Conservation (phyloP, 495 filamentous ascomycete species). For the Trichoderma erinaceum region DNA sequence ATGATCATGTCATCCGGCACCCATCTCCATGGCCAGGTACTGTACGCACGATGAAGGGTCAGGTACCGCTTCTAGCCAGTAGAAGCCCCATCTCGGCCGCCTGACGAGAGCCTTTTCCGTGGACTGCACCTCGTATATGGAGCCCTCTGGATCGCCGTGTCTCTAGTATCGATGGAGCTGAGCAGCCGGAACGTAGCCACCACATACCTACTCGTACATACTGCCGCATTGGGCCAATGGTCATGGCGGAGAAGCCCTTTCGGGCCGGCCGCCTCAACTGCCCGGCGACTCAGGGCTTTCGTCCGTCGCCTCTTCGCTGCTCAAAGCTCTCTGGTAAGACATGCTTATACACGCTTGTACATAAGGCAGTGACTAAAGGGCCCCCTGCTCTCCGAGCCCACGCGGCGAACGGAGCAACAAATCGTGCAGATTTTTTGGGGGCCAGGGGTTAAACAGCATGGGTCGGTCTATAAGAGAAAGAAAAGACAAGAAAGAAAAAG, state of each 20-base stretch:
- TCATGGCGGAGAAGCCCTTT: slow-evolving; percentile 7
- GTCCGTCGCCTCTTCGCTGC: background rate
- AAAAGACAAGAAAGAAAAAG: background rate
- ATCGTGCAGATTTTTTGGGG: background rate
- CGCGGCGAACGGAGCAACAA: slow-evolving; percentile 1
- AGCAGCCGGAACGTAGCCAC: too few relatives aligned
- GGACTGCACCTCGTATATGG: too few relatives aligned
- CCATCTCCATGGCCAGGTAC: background rate
- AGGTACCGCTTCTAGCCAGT: background rate
- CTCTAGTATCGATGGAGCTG: too few relatives aligned
- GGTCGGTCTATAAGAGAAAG: background rate
- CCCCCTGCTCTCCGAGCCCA: background rate
- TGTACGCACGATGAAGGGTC: too few relatives aligned
- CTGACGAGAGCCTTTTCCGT: background rate
- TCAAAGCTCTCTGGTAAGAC: too few relatives aligned
- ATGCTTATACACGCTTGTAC: too few relatives aligned
- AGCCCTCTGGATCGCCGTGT: too few relatives aligned
- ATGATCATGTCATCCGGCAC: background rate
- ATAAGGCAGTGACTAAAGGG: too few relatives aligned
- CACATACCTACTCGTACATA: background rate
- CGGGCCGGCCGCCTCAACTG: slow-evolving; percentile 8
- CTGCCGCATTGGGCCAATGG: background rate
- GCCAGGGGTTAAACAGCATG: background rate
- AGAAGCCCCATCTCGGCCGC: background rate
- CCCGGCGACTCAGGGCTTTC: background rate